Conservation (phyloP, 2,329 filamentous ascomycete species). For the Penicillium hesseltinei region DNA sequence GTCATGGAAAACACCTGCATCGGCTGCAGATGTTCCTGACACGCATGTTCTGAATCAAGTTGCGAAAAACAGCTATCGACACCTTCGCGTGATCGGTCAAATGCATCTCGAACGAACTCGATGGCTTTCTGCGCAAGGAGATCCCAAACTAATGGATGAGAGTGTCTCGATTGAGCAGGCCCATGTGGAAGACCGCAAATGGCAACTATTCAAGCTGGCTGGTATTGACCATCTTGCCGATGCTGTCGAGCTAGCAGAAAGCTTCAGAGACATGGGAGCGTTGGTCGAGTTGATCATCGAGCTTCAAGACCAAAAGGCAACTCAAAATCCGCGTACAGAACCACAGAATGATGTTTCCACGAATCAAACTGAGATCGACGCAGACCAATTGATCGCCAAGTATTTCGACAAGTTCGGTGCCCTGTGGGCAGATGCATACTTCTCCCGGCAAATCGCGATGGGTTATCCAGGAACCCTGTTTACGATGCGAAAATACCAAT, state of each 20-base stretch:
- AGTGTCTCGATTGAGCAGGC: conserved; percentile 48
- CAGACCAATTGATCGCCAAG: conserved; percentile 40
- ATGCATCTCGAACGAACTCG: conserved; percentile 59
- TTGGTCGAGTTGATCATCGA: conserved; percentile 54
- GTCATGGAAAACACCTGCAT: conserved; percentile 37
- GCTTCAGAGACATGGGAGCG: conserved; percentile 61
- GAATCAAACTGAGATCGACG: conserved; percentile 31
- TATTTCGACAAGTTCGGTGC: conserved; percentile 54
- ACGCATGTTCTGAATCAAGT: conserved; percentile 46
- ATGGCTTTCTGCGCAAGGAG: conserved; percentile 56
- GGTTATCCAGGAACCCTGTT: conserved; percentile 68
- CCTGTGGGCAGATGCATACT: conserved; percentile 66
- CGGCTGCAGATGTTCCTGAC: conserved; percentile 34
- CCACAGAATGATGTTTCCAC: conserved; percentile 9
- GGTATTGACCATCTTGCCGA: conserved; percentile 56
- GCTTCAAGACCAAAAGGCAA: conserved; percentile 39
- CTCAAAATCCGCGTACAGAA: conserved; percentile 17
- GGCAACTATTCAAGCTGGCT: conserved; percentile 48
- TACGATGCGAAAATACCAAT: conserved; percentile 65
- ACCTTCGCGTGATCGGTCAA: conserved; percentile 59
- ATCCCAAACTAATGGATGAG: conserved; percentile 49
- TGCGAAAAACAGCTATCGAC: conserved; percentile 50
- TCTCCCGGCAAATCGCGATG: conserved; percentile 70
- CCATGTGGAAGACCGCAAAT: conserved; percentile 45
- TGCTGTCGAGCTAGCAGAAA: conserved; percentile 62